Conservation (phyloP, 306 rosid genomes). For the Inga oerstediana region DNA sequence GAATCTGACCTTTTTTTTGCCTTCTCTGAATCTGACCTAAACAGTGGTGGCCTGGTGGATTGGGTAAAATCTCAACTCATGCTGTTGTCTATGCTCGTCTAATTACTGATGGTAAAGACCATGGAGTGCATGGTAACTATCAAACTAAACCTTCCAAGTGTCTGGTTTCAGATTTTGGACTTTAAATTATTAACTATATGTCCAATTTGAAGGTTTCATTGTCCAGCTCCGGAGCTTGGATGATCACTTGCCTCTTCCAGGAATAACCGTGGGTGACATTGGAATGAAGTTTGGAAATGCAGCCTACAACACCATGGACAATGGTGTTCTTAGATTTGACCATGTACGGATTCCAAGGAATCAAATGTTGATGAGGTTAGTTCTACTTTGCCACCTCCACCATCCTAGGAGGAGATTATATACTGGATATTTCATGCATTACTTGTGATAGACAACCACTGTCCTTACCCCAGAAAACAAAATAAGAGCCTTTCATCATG, state of each 20-base stretch:
- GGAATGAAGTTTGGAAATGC: slow-evolving; percentile 96
- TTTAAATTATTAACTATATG: slow-evolving; percentile 19
- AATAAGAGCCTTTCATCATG: neutral
- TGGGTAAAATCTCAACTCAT: slow-evolving; percentile 92
- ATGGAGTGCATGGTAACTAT: slow-evolving; percentile 85
- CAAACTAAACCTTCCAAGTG: slow-evolving; percentile 24
- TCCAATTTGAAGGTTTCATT: slow-evolving; percentile 71
- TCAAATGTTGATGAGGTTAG: slow-evolving; percentile 96
- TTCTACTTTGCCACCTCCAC: slow-evolving; percentile 21
- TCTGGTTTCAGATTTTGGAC: slow-evolving; percentile 15
- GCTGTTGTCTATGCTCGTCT: slow-evolving; percentile 85
- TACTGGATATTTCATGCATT: slow-evolving; percentile 26
- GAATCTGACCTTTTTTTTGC: slow-evolving; percentile 21
- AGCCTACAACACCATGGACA: slow-evolving; percentile 96
- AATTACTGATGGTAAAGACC: slow-evolving; percentile 66
- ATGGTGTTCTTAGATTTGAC: slow-evolving; percentile 86
- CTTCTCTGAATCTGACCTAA: slow-evolving; percentile 38
- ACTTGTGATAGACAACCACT: slow-evolving; percentile 3
- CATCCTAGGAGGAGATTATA: slow-evolving; percentile 18
- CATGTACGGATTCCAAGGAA: slow-evolving; percentile 85
- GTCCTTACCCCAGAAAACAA: neutral
- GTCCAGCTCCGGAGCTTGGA: slow-evolving; percentile 95
- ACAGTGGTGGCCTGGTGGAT: slow-evolving; percentile 99
- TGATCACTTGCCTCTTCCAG: slow-evolving; percentile 92
- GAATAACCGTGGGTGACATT: slow-evolving; percentile 92